phyloP scores from a whole-genome alignment of 164 flowering plant species.

The Piper longum region DNA sequence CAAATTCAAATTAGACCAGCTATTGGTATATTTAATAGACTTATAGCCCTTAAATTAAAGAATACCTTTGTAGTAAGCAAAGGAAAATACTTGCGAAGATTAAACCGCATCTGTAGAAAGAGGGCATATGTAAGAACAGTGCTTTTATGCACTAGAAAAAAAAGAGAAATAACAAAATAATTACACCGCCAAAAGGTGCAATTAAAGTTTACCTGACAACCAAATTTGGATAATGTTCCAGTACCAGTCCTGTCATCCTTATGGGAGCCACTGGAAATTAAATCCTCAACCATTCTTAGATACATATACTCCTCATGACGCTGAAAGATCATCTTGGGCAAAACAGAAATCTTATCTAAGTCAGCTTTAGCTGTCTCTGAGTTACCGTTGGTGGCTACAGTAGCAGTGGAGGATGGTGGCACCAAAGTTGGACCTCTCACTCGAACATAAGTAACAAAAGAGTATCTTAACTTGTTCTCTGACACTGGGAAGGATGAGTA shows the following conservation, averaged over 20 bases:
- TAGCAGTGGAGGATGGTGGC: slow-evolving; percentile 15
- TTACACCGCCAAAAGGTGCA: background rate
- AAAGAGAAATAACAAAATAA: background rate
- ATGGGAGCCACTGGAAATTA: slow-evolving; percentile 43
- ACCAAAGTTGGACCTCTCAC: slow-evolving; percentile 36
- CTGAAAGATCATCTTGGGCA: slow-evolving; percentile 72
- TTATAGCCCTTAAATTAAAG: background rate
- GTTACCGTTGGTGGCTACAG: slow-evolving; percentile 10
- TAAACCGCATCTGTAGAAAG: slow-evolving; percentile 64
- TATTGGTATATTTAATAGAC: background rate
- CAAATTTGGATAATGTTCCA: slow-evolving; percentile 87
- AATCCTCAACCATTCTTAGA: slow-evolving; percentile 58
- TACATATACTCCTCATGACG: slow-evolving; percentile 73
- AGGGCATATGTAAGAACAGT: background rate
- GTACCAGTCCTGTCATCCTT: slow-evolving; percentile 91
- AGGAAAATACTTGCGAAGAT: slow-evolving; percentile 75
- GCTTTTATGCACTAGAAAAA: background rate
- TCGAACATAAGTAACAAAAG: slow-evolving; percentile 66
- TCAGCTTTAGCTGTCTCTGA: slow-evolving; percentile 28
- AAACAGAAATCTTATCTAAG: slow-evolving; percentile 40
- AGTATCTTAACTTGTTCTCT: slow-evolving; percentile 52
- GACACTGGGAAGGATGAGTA: slow-evolving; percentile 59
- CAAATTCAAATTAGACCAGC: background rate
- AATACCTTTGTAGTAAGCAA: slow-evolving; percentile 87
- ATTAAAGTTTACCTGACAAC: slow-evolving; percentile 60